A percentile compares a stretch with the other conserved stretches of the same genome.
These are phyloP conservation scores for Camelina hispida DNA, from an alignment of 345 rosid species.

Conservation along the genomic window DNA sequence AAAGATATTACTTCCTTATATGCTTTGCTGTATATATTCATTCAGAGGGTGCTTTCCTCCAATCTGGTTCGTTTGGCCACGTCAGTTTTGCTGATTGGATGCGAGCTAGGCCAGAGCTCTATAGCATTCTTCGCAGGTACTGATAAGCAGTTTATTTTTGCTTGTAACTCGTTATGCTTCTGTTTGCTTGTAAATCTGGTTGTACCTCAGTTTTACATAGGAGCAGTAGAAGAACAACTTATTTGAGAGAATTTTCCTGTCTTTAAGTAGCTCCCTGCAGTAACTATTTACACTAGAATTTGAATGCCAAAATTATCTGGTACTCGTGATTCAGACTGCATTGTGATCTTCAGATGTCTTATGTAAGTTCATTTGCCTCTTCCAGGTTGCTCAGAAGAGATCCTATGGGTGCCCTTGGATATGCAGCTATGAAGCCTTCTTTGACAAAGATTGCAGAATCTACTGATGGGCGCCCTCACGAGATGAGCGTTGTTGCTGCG, in stretches of 20 bases:
- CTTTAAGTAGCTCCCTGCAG: constrained; percentile 9
- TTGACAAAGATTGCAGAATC: constrained; percentile 75
- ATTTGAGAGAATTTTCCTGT: constrained; percentile 6
- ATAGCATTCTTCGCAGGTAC: constrained; percentile 95
- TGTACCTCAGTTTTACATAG: constrained; percentile 3
- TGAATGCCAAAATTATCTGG: constrained; percentile 12
- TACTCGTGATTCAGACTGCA: constrained; percentile 8
- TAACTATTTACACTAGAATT: constrained; percentile 10
- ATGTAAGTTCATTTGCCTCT: constrained; percentile 31
- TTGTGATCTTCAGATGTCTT: constrained; percentile 27
- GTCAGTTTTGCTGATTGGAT: constrained; percentile 98
- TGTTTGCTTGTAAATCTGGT: constrained; percentile 17
- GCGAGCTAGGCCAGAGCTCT: constrained; percentile 97
- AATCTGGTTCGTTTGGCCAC: constrained; percentile 70
- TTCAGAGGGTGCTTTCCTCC: constrained; percentile 87
- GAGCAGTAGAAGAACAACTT: constrained; percentile 1
- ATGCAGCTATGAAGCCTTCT: constrained; percentile 72
- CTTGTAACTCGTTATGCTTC: background rate
- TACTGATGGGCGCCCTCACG: constrained; percentile 84
- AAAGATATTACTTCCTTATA: constrained; percentile 97
- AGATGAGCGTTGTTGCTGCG: constrained; percentile 91
- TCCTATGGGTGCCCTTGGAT: constrained; percentile 98
- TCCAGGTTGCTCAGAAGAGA: constrained; percentile 92
- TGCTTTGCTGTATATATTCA: constrained; percentile 96
- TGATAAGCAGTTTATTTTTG: constrained; percentile 11